Evolutionary conservation across 2,329 filamentous ascomycete genomes (phyloP).

Genomic region (Pestalotiopsis fici): DNA sequence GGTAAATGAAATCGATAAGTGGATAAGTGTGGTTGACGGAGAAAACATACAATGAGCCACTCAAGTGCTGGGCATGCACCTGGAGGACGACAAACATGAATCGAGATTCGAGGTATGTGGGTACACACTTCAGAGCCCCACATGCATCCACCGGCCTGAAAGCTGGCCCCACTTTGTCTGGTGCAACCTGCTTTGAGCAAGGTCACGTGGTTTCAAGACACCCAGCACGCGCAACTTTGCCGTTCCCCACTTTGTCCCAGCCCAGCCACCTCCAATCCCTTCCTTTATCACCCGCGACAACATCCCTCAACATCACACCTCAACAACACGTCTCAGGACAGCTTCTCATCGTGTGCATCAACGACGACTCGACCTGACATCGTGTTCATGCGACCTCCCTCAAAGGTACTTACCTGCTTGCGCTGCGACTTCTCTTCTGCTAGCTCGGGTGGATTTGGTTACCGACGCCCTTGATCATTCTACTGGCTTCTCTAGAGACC

Average conservation of each 20-base stretch:
- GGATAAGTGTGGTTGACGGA: too few species aligned
- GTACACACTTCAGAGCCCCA: too few species aligned
- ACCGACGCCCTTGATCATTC: neutral
- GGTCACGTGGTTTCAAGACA: neutral
- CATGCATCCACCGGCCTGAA: too few species aligned
- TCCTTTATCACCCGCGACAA: neutral
- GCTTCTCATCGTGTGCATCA: neutral
- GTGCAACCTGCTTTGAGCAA: neutral
- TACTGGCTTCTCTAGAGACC: neutral
- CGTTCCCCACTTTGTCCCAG: neutral
- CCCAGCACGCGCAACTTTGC: neutral
- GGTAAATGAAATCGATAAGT: too few species aligned
- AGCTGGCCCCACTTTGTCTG: neutral
- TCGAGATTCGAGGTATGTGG: too few species aligned
- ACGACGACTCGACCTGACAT: neutral
- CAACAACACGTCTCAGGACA: neutral
- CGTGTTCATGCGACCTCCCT: neutral
- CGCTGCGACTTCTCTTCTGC: neutral
- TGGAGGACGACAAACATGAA: too few species aligned
- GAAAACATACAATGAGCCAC: too few species aligned
- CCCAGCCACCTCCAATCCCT: neutral
- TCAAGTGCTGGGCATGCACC: too few species aligned
- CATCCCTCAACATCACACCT: neutral
- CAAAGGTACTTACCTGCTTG: neutral
- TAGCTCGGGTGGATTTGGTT: neutral